A percentile compares a stretch with the other conserved stretches of the same genome.
Conservation (phyloP, 306 rosid genomes). For the Prinsepia uniflora region DNA sequence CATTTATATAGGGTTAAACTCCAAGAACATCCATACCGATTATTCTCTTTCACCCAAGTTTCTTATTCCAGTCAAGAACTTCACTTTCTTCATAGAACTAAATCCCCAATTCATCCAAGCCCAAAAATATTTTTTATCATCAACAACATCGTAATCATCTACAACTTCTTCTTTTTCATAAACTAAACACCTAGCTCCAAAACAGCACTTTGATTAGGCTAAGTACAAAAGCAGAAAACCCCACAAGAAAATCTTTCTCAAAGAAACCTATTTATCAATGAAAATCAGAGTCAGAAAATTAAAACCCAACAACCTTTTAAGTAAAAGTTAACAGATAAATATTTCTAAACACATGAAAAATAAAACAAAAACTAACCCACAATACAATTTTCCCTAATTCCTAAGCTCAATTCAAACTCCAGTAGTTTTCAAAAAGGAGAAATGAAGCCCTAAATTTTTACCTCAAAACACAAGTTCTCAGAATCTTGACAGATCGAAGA, state of each 20-base stretch:
- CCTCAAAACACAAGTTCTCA: constrained; percentile 14
- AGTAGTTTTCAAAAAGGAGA: constrained; percentile 4
- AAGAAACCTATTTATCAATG: neutral
- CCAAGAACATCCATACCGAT: constrained; percentile 1
- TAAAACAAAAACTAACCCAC: neutral
- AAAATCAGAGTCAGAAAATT: neutral
- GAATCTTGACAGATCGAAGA: constrained; percentile 6
- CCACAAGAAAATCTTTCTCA: neutral
- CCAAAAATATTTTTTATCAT: neutral
- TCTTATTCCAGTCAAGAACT: constrained; percentile 7
- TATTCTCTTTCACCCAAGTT: neutral
- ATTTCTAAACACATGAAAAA: neutral
- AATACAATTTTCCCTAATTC: neutral
- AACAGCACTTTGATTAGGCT: neutral
- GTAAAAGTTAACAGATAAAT: neutral
- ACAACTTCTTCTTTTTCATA: neutral
- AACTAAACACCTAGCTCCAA: neutral
- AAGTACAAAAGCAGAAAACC: constrained; percentile 10
- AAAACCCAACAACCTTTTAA: neutral
- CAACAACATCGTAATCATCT: neutral
- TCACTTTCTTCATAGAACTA: neutral
- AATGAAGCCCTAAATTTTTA: constrained; percentile 25
- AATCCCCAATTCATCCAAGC: constrained; percentile 8
- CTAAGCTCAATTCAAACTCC: constrained; percentile 16
- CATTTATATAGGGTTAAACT: neutral